Evolutionary conservation across 2,329 filamentous ascomycete species (phyloP), one percentile per base, ranked within the genome.

Genomic region (Colletotrichum sublineola): DNA sequence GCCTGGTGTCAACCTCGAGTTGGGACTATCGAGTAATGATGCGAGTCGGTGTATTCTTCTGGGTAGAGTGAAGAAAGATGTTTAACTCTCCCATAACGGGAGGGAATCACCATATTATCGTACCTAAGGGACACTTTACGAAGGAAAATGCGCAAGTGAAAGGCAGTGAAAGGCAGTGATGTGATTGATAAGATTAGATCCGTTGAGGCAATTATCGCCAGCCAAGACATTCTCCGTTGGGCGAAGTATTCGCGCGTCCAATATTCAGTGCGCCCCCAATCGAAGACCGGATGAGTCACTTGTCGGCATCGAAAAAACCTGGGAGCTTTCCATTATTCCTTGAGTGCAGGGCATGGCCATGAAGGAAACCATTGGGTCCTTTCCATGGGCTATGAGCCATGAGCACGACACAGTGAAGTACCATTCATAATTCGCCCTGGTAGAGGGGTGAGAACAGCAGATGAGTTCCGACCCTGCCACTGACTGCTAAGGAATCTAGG

Each of bases 101-200:
- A 40, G 44, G 3, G 29, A 24, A 24, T 38, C 5, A 20, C 29
- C 50, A 53, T 52, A 24, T 52, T 33, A 24, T 52, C 20, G 29
- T 53, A 31, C 15, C 24, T 3, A 33, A 33, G 50, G 15, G 24
- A 3, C 29, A 20, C 14, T 29, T 20, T 18, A 20, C 29, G 5
- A 55, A 33, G 18, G 31, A 29, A n/a, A 46, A 46, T 46, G 20
- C 55, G 33, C 31, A 63, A 50, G 44, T 52, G 33, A 50, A 14
- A 24, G 9, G 29, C 15, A n/a, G n/a, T n/a, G 18, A 50, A 8
- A 12, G 9, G 29, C 15, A n/a, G n/a, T 44, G 24, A 31, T 55
- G 11, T 57, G 48, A 62, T 67, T 62, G 56, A 71, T 71, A 56
- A 71, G 40, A 71, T 67, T 50, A 61, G 63, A 56, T 67, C 33